Percentiles rank a stretch among this genome's conserved stretches.
These are phyloP conservation scores for Acacia pycnantha DNA, from an alignment of 331 rosid species.

Conservation along the genomic window DNA sequence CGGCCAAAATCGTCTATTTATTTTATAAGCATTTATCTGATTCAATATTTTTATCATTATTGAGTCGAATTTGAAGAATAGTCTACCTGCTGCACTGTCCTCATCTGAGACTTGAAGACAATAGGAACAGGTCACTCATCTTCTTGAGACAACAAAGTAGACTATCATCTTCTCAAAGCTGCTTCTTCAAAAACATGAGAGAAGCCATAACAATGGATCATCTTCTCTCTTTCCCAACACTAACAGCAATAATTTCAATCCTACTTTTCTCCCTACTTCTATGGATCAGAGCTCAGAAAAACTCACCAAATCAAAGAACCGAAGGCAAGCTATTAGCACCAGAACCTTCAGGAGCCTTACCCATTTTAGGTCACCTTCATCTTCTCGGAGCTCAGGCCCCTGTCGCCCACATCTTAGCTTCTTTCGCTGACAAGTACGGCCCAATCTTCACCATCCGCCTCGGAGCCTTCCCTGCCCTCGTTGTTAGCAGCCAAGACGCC, in stretches of 20 bases:
- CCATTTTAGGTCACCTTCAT: slow-evolving; percentile 61
- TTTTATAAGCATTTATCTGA: neutral
- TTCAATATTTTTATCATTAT: no score
- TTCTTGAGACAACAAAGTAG: neutral
- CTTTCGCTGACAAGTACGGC: slow-evolving; percentile 53
- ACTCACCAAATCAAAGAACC: neutral
- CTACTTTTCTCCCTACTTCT: slow-evolving; percentile 16
- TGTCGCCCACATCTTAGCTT: slow-evolving; percentile 46
- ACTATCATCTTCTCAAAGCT: neutral
- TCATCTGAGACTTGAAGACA: neutral
- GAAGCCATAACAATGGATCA: neutral
- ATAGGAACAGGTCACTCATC: neutral
- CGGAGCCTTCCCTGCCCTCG: slow-evolving; percentile 43
- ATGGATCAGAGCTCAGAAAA: slow-evolving; percentile 26
- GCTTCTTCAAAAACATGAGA: neutral
- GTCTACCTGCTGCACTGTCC: neutral
- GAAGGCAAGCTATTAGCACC: slow-evolving; percentile 32
- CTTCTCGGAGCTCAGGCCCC: slow-evolving; percentile 36
- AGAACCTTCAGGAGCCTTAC: slow-evolving; percentile 42
- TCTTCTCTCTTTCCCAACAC: neutral
- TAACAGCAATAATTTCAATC: neutral
- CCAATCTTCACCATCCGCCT: slow-evolving; percentile 49
- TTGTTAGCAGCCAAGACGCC: slow-evolving; percentile 48
- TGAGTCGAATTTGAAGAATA: neutral
- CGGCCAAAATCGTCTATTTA: neutral